Conservation (phyloP, 2,329 filamentous ascomycete genomes). For the Nigrograna mackinnonii region DNA sequence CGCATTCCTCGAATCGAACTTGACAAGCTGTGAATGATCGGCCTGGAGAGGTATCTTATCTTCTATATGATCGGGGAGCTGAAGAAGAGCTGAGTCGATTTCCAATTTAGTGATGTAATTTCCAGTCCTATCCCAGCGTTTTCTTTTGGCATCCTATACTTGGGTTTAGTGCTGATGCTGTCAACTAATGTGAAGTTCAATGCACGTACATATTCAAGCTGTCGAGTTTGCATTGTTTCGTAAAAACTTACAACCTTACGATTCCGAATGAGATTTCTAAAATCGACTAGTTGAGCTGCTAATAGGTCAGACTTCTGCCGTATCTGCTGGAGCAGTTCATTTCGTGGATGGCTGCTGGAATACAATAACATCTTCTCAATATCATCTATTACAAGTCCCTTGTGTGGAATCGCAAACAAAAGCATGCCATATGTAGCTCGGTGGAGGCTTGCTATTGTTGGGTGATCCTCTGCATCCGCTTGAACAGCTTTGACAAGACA, state of each 20-base stretch:
- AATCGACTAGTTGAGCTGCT: slow-evolving; percentile 19
- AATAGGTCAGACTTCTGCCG: slow-evolving; percentile 11
- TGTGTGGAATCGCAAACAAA: slow-evolving; percentile 14
- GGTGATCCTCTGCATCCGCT: slow-evolving; percentile 5
- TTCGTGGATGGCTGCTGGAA: slow-evolving; percentile 4
- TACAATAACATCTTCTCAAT: slow-evolving; percentile 9
- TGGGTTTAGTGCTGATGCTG: too few relatives aligned
- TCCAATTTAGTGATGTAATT: slow-evolving; percentile 7
- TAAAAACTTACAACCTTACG: slow-evolving; percentile 34
- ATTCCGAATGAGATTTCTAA: slow-evolving; percentile 30
- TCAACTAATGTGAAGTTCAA: too few relatives aligned
- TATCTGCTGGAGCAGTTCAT: slow-evolving; percentile 7
- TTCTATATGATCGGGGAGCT: slow-evolving; percentile 21
- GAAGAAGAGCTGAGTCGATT: slow-evolving; percentile 9
- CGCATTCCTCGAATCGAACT: slow-evolving; percentile 17
- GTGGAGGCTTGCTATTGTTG: slow-evolving; percentile 5
- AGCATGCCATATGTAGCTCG: slow-evolving; percentile 15
- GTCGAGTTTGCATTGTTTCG: slow-evolving; percentile 24
- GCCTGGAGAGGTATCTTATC: slow-evolving; percentile 19
- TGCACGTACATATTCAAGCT: slow-evolving; percentile 17
- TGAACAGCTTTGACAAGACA: slow-evolving; percentile 1
- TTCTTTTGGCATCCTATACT: slow-evolving; percentile 6
- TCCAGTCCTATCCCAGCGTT: slow-evolving; percentile 10
- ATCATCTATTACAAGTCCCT: slow-evolving; percentile 10
- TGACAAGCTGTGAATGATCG: slow-evolving; percentile 28